Base-by-base conservation (phyloP, 1,284 basidiomycete genomes). In the Rugosomyces carneus region DNA sequence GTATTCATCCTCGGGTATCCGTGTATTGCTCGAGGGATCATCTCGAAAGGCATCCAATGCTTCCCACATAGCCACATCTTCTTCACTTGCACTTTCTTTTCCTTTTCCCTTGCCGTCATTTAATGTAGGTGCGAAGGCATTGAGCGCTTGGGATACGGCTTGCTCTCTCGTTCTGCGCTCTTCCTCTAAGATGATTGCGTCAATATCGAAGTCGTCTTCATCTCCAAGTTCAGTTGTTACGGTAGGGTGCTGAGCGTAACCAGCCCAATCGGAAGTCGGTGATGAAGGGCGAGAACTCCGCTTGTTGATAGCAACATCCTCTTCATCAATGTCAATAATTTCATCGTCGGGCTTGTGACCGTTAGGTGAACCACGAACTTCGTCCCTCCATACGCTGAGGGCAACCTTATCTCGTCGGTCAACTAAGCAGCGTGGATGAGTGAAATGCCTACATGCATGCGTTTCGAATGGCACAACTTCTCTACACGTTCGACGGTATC, bases 401-500 rank as follows among this genome's bases (percentile, higher is more conserved):
- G 76, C 71, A 23, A 82, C 78, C 87, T 88, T 51, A 21, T 20
- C 31, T 34, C n/a, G 6, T 11, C 15, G 19, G 40, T 39, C 18
- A 18, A 37, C 35, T 19, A 48, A 48, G n/a, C 21, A 13, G 20
- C 7, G 40, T 32, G 10, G 15, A 5, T 8, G 42, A 19, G 38
- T 24, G 42, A 18, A 16, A 7, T 9, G 52, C 61, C 53, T 61
- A 94, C 93, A 65, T 84, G 76, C 83, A 95, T 89, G 10, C 86
- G 76, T 41, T 80, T 80, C 1, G 85, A 82, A 54, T 88, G 86
- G 60, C 90, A 94, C 2, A 95, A 64, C 54, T 84, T 89, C 69
- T 96, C 93, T 4, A 95, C 78, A 2, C 84, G 75, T 26, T 78
- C 68, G 5, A 93, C 78, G 0, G 90, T 94, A 61, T 94, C 90